Conservation (phyloP, 169 alveolate species). For the Plasmodium inui region DNA sequence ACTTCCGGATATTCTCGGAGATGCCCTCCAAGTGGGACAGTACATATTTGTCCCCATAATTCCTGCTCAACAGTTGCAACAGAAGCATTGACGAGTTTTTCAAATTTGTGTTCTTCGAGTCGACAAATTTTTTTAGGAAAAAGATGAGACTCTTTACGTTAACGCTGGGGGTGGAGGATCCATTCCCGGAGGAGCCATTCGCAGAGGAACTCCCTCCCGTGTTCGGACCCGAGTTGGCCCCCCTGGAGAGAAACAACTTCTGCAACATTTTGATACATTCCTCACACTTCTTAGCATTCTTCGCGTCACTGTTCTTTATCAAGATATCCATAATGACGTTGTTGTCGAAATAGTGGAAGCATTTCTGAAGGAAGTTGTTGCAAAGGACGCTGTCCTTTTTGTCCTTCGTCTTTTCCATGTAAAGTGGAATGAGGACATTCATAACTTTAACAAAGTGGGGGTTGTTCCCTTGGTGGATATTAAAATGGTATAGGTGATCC, state of each 20-base stretch:
- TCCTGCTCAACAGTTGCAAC: conserved; percentile 53
- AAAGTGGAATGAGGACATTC: conserved; percentile 14
- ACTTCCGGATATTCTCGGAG: conserved; percentile 40
- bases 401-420: conserved; percentile 52
- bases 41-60: conserved; percentile 60
- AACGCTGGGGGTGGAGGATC: not conserved
- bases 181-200: not conserved
- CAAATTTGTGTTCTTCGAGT: conserved; percentile 61
- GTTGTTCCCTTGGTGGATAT: conserved; percentile 5
- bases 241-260: conserved; percentile 29
- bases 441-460: conserved; percentile 25
- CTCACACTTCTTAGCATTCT: conserved; percentile 70
- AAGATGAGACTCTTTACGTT: conserved; percentile 50
- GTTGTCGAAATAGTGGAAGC: conserved; percentile 63
- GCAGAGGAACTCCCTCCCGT: not conserved
- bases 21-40: conserved; percentile 70
- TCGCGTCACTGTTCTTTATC: conserved; percentile 29
- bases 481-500: conserved; percentile 17
- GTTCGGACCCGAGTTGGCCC: not conserved
- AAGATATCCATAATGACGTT: conserved; percentile 29
- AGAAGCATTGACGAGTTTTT: conserved; percentile 56
- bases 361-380: conserved; percentile 42
- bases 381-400: conserved; percentile 53
- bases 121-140: conserved; percentile 69
- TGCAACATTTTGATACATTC: conserved; percentile 53